These are phyloP conservation scores for Nakazawaea wyomingensis DNA, from an alignment of 805 yeast species.

Conservation along the genomic window DNA sequence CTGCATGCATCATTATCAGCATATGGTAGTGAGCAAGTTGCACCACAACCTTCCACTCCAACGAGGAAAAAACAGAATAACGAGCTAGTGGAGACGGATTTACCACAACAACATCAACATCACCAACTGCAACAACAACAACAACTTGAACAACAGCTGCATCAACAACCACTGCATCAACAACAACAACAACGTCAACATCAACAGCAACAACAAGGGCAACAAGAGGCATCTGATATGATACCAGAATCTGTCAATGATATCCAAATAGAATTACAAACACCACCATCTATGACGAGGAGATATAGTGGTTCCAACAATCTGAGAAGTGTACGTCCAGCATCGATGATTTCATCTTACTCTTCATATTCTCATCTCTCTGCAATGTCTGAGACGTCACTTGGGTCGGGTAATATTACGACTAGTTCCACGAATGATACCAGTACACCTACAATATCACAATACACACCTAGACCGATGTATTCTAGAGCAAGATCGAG, in stretches of 20 bases:
- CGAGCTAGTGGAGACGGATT: too few species aligned
- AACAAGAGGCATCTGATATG: not conserved
- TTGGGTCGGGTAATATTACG: conserved; percentile 30
- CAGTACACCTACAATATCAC: not conserved
- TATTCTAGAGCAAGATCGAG: conserved; percentile 26
- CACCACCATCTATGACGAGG: not conserved
- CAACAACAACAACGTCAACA: conserved; percentile 25
- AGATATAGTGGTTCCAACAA: conserved; percentile 1
- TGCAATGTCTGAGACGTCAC: conserved; percentile 45
- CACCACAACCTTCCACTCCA: too few species aligned
- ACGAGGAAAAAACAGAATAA: too few species aligned
- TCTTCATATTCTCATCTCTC: conserved; percentile 43
- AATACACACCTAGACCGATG: conserved; percentile 17
- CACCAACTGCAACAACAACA: conserved; percentile 15
- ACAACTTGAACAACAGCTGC: conserved; percentile 20
- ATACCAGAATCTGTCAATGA: not conserved
- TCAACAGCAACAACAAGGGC: conserved; percentile 10
- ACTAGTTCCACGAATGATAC: conserved; percentile 30
- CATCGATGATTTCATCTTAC: conserved; percentile 46
- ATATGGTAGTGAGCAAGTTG: too few species aligned
- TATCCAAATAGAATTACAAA: not conserved
- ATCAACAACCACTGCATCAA: conserved; percentile 24
- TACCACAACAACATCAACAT: too few species aligned
- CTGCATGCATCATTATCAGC: conserved; percentile 1
- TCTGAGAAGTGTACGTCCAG: conserved; percentile 31